Base-by-base conservation (phyloP, 306 rosid species). In the Sicyos edulis region DNA sequence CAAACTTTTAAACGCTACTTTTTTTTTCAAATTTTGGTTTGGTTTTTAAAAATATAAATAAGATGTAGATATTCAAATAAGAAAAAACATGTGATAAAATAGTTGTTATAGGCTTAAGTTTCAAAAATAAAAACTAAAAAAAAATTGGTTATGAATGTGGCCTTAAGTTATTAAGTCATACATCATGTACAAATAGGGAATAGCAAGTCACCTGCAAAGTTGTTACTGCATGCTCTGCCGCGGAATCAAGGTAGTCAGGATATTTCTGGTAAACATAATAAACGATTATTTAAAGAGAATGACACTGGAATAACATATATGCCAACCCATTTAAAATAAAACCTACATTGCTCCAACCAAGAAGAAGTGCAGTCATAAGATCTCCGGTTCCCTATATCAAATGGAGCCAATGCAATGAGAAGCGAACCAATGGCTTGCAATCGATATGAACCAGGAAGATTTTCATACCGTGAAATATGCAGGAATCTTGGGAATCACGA, bases 321-420 rank as follows among this genome's bases (percentile, higher is more conserved):
- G 78, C 75, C 20, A 6, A n/a, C 29, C 47, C 54, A 14, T 74
- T 60, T 65, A 20, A 66, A 74, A 63, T 42, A 50, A 29, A 80
- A 58, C 64, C 61, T 91, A 91, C 97, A 85, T 91, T 91, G 83
- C 92, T 91, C 96, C 92, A 88, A 81, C 92, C 97, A 80, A 91
- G 96, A 54, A 91, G 85, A 76, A 91, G 96, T 14, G 97, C 92
- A 73, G 96, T 88, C 79, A 56, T 83, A 74, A 91, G 96, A 80
- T 91, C 97, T 75, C 97, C 97, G 0, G 97, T 91, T 78, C 97
- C 96, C 97, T 91, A 7, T 7, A 0, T 13, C 2, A 29, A 6
- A 42, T 42, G 66, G 44, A 4, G 37, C 50, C 24, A 62, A 29
- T 29, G 3, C 21, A 32, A 7, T 14, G 62, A 56, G 16, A 57